Conservation (phyloP, 805 yeast species). For the Candida krabiensis region DNA sequence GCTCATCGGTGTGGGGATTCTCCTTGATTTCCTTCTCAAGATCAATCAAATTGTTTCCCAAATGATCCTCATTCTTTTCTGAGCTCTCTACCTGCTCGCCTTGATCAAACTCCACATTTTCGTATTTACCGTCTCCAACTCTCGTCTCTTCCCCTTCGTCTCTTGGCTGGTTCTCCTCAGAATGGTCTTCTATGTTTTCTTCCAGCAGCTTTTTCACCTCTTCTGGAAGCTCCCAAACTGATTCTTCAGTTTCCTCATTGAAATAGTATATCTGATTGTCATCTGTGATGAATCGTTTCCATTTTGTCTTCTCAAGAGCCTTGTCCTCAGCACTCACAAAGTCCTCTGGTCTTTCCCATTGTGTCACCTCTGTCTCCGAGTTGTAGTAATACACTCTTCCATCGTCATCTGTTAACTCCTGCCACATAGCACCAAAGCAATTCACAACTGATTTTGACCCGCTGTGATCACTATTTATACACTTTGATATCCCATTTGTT, state of each 20-base stretch:
- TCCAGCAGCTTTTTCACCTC: constrained; percentile 33
- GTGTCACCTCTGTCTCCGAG: constrained; percentile 60
- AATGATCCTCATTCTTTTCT: not conserved
- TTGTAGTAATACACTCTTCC: constrained; percentile 77
- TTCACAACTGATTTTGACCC: not conserved
- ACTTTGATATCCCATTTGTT: not conserved
- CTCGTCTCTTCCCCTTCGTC: constrained; percentile 14
- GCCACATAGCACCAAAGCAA: constrained; percentile 48
- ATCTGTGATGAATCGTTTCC: constrained; percentile 50
- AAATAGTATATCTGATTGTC: constrained; percentile 71
- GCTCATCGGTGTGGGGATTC: constrained; percentile 1
- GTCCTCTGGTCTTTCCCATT: constrained; percentile 79
- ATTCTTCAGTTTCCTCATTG: constrained; percentile 59
- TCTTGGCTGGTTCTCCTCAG: constrained; percentile 11
- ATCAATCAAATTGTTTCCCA: constrained; percentile 15
- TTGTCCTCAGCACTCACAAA: constrained; percentile 38
- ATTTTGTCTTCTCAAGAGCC: constrained; percentile 49
- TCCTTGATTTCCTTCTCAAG: constrained; percentile 6
- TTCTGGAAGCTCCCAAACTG: constrained; percentile 80
- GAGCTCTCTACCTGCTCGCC: constrained; percentile 6
- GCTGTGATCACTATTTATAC: not conserved
- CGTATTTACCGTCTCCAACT: not conserved
- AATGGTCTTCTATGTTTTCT: too few species aligned
- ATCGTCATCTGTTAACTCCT: constrained; percentile 57
- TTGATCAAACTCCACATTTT: constrained; percentile 4